These are phyloP conservation scores for Myxozyma monticola DNA, from an alignment of 805 yeast species.

Conservation along the genomic window DNA sequence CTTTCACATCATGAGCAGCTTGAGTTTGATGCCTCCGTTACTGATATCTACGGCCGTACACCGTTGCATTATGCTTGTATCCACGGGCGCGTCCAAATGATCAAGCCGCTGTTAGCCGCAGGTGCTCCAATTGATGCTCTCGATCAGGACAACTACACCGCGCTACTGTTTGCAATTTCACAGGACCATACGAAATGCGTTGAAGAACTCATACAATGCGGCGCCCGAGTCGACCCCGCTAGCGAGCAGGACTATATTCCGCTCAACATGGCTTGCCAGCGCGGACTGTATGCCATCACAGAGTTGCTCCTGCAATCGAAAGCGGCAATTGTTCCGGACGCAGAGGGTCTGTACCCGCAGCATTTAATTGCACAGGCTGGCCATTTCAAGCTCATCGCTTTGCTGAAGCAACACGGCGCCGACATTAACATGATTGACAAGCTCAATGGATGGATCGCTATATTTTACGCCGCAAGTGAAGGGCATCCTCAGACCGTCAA, in stretches of 20 bases:
- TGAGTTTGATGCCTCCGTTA: slow-evolving; percentile 33
- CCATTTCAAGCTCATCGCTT: slow-evolving; percentile 62
- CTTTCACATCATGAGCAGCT: slow-evolving; percentile 21
- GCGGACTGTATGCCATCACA: slow-evolving; percentile 72
- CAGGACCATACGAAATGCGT: slow-evolving; percentile 60
- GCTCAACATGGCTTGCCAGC: slow-evolving; percentile 82
- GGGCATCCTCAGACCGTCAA: slow-evolving; percentile 73
- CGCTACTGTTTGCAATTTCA: slow-evolving; percentile 75
- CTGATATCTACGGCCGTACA: slow-evolving; percentile 59
- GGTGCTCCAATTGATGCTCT: slow-evolving; percentile 41
- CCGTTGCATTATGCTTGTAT: slow-evolving; percentile 84
- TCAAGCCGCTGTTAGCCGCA: slow-evolving; percentile 46
- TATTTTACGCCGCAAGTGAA: slow-evolving; percentile 84
- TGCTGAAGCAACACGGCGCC: slow-evolving; percentile 56
- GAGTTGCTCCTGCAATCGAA: slow-evolving; percentile 53
- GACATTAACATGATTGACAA: slow-evolving; percentile 78
- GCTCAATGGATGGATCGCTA: slow-evolving; percentile 90
- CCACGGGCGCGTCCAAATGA: slow-evolving; percentile 49
- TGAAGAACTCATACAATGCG: slow-evolving; percentile 50
- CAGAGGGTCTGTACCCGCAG: slow-evolving; percentile 81
- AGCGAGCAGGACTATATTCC: slow-evolving; percentile 51
- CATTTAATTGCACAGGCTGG: slow-evolving; percentile 90
- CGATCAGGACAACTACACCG: slow-evolving; percentile 59
- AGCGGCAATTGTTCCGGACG: slow-evolving; percentile 56
- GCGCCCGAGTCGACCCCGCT: slow-evolving; percentile 44